A percentile compares a stretch with the other conserved stretches of the same genome.
Evolutionary conservation across 176 grass and related monocot species (phyloP).

Genomic region (Cenchrus purpureus): DNA sequence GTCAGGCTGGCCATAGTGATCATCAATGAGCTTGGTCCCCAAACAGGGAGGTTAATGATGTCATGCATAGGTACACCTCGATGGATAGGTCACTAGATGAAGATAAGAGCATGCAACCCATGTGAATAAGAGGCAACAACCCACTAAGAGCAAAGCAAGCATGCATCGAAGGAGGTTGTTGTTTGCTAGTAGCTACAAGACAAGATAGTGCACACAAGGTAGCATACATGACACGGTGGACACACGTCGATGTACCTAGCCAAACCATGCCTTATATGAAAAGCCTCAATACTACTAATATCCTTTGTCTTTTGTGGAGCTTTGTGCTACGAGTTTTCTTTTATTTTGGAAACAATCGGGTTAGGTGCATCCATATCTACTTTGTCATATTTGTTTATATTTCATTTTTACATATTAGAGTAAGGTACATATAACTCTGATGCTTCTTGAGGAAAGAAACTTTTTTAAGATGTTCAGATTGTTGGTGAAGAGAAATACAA

Average conservation of each 20-base stretch:
- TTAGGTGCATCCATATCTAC: background rate
- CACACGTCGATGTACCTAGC: conserved; percentile 5
- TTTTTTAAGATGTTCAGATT: background rate
- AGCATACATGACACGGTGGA: background rate
- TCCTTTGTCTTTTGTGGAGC: background rate
- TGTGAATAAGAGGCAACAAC: conserved; percentile 14
- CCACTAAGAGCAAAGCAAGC: background rate
- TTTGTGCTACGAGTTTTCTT: background rate
- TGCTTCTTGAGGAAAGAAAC: background rate
- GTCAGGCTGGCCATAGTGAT: conserved; percentile 35
- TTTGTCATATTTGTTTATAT: background rate
- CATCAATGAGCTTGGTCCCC: background rate
- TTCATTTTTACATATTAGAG: background rate
- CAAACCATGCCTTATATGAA: conserved; percentile 8
- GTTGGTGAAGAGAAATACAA: background rate
- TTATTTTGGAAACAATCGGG: background rate
- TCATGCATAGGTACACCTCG: background rate
- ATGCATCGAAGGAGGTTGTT: conserved; percentile 28
- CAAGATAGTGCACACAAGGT: background rate
- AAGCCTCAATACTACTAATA: background rate
- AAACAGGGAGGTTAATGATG: background rate
- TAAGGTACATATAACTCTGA: background rate
- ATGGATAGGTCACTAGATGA: background rate
- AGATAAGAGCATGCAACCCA: too few relatives aligned
- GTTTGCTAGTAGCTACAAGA: conserved; percentile 6